Percentiles rank a stretch among this genome's conserved stretches.
phyloP scores from a whole-genome alignment of 1,284 basidiomycete genomes.

The Schizophyllum amplum region DNA sequence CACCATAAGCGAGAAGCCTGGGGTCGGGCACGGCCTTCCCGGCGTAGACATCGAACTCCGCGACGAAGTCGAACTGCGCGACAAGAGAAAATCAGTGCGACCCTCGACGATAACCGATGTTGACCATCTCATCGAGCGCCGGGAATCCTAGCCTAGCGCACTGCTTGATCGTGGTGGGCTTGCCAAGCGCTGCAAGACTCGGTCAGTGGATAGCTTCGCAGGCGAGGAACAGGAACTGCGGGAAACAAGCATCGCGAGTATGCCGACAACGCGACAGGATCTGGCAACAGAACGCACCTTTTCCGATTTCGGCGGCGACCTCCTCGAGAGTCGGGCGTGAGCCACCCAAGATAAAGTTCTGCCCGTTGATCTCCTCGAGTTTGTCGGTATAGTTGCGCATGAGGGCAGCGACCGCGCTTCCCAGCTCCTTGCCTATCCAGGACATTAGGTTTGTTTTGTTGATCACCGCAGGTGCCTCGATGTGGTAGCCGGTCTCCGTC shows the following conservation, averaged over 20 bases:
- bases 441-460: conserved; percentile 11
- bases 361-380: neutral
- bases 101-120: conserved; percentile 1
- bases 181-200: conserved; percentile 16
- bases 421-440: conserved; percentile 21
- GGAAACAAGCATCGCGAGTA: neutral
- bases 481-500: conserved; percentile 9
- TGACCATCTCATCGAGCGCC: conserved; percentile 24
- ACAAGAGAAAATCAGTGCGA: no score
- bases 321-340: neutral
- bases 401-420: conserved; percentile 19
- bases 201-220: neutral
- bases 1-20: neutral
- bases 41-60: neutral
- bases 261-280: no score
- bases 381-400: conserved; percentile 15
- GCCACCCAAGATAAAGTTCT: neutral
- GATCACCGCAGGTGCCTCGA: conserved; percentile 16
- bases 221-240: no score
- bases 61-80: neutral
- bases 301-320: neutral
- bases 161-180: conserved; percentile 17
- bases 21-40: neutral
- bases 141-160: conserved; percentile 10
- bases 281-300: neutral